Evolutionary conservation across 2,329 filamentous ascomycete species (phyloP).

Genomic region (Beauveria caledonica): DNA sequence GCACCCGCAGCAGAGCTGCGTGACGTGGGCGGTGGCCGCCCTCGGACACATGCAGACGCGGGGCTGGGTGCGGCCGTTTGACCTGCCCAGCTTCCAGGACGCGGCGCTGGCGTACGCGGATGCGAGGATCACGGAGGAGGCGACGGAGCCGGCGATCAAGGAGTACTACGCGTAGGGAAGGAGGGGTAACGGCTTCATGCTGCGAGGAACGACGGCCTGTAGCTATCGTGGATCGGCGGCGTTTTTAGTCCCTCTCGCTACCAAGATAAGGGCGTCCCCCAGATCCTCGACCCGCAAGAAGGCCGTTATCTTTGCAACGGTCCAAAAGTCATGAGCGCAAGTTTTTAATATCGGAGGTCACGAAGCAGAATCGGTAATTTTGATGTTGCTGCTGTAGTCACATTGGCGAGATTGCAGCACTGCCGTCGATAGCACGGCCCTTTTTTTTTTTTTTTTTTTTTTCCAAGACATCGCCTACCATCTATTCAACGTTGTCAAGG

Average conservation of each 20-base stretch:
- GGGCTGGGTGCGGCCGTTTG: slow-evolving; percentile 19
- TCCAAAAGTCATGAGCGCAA: background rate
- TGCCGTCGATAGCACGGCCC: too few species aligned
- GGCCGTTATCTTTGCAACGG: background rate
- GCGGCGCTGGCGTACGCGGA: slow-evolving; percentile 22
- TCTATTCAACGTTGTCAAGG: too few species aligned
- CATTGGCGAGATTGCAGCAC: too few species aligned
- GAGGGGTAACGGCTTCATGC: too few species aligned
- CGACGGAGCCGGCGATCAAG: background rate
- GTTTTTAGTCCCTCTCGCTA: too few species aligned
- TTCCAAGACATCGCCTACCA: too few species aligned
- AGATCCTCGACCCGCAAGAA: background rate
- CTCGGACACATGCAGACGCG: slow-evolving; percentile 19
- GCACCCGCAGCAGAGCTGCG: slow-evolving; percentile 27
- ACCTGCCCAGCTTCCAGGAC: slow-evolving; percentile 21
- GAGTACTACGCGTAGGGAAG: background rate
- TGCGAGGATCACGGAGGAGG: slow-evolving; percentile 18
- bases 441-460: too few species aligned
- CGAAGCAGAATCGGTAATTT: too few species aligned
- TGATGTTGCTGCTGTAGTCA: too few species aligned
- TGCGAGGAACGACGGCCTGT: too few species aligned
- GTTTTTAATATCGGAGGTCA: too few species aligned
- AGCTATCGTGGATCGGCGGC: too few species aligned
- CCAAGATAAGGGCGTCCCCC: background rate
- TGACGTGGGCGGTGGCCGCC: slow-evolving; percentile 23